Percentiles rank a stretch among this genome's conserved stretches.
These are phyloP conservation scores for Blastobotrys americana DNA, from an alignment of 805 yeast species.

Conservation along the genomic window DNA sequence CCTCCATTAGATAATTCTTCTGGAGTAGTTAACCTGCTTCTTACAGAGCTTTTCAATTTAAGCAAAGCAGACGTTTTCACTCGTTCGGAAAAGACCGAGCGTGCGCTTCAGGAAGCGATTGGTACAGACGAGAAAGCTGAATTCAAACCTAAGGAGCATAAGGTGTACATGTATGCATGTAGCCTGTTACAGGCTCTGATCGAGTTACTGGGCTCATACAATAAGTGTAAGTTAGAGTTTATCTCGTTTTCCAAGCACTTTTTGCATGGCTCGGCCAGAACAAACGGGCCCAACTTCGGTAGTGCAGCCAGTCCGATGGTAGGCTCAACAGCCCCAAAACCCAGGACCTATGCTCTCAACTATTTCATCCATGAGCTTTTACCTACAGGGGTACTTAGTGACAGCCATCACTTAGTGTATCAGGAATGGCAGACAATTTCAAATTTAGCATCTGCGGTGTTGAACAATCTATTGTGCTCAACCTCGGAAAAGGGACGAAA, in stretches of 20 bases:
- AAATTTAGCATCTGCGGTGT: slow-evolving; percentile 51
- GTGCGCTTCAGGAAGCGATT: slow-evolving; percentile 14
- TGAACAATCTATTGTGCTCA: slow-evolving; percentile 58
- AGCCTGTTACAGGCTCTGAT: slow-evolving; percentile 61
- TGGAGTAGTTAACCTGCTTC: slow-evolving; percentile 56
- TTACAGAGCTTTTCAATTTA: slow-evolving; percentile 56
- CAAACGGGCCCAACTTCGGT: slow-evolving; percentile 7
- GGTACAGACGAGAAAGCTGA: slow-evolving; percentile 12
- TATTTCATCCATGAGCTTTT: slow-evolving; percentile 69
- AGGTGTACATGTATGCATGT: slow-evolving; percentile 55
- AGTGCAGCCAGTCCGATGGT: slow-evolving; percentile 23
- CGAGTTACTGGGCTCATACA: slow-evolving; percentile 72
- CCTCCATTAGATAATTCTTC: slow-evolving; percentile 26
- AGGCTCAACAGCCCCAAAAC: slow-evolving; percentile 38
- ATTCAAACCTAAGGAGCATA: slow-evolving; percentile 34
- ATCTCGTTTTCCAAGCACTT: slow-evolving; percentile 69
- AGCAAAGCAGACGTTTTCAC: slow-evolving; percentile 35
- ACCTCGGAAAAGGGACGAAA: slow-evolving; percentile 38
- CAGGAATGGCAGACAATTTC: slow-evolving; percentile 48
- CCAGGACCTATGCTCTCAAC: slow-evolving; percentile 70
- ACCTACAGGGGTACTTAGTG: slow-evolving; percentile 39
- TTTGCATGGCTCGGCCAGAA: slow-evolving; percentile 36
- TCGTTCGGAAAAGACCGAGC: slow-evolving; percentile 17
- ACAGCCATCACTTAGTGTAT: slow-evolving; percentile 22
- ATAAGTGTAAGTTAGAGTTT: slow-evolving; percentile 73